Evolutionary conservation across 148 eudicot species (phyloP), one percentile per base, ranked within the genome.

Genomic region (Rhododendron williamsianum): DNA sequence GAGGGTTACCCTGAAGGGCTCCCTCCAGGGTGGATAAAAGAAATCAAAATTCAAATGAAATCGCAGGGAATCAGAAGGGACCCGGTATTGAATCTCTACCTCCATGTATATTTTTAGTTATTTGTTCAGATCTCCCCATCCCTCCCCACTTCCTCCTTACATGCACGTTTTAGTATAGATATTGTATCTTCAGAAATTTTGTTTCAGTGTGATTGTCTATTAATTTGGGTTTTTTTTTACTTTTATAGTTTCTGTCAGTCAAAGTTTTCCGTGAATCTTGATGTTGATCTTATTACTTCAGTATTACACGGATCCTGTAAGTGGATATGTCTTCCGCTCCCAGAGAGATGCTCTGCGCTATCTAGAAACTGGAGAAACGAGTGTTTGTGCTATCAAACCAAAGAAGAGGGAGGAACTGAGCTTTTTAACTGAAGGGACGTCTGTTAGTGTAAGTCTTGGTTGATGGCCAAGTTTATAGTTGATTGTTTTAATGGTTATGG

Each of bases 21-120:
- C 81, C 95, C 98, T 33, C 51, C 91, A 81, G 98, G 94, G n/a
- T 93, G 94, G 94, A 90, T 90, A 80, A 92, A 90, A 90, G 98
- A 94, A 83, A 83, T 88, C 86, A 92, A 87, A 86, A 90, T 85
- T 49, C 86, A 89, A 80, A 84, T 84, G 85, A 72, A 36, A 51
- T 88, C 85, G 8, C 74, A 84, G 73, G 63, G 78, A 82, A 76
- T 58, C 46, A 91, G 92, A 88, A 89, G 85, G 79, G 92, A 92
- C 84, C 84, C 92, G 91, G 97, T 95, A 93, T 21, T 33, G 76
- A 23, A 25, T 54, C 54, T 56, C 51, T 78, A 74, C 69, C 84
- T 82, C 60, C 23, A 43, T 10, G 38, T 18, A 35, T 74, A 15
- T 16, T 4, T 74, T 4, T 16, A 36, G 36, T 35, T 74, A 18